Conservation (phyloP, 1,284 basidiomycete species). For the Entoloma clypeatum region DNA sequence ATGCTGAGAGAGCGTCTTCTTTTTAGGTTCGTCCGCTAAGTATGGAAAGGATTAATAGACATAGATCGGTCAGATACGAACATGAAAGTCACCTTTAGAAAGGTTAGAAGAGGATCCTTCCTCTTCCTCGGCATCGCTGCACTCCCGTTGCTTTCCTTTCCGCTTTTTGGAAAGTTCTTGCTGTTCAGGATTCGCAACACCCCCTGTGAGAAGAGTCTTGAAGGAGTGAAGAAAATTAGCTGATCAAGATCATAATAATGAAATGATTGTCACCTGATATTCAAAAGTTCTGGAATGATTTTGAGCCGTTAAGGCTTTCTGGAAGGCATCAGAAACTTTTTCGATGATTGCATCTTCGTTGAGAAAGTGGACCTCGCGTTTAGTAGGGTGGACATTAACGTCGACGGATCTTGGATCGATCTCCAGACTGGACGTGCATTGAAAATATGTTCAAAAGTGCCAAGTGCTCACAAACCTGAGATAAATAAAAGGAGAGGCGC, state of each 20-base stretch:
- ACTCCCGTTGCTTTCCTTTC: constrained; percentile 45
- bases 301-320: constrained; percentile 63
- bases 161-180: constrained; percentile 33
- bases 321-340: constrained; percentile 71
- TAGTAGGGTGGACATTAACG: constrained; percentile 98
- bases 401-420: constrained; percentile 90
- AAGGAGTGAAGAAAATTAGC: background rate
- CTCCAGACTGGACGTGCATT: constrained; percentile 51
- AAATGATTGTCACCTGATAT: constrained; percentile 64
- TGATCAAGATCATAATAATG: background rate
- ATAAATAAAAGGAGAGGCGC: constrained; percentile 88
- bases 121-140: constrained; percentile 29
- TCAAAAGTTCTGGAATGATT: constrained; percentile 72
- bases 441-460: background rate
- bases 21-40: constrained; percentile 27
- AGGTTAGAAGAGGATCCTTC: constrained; percentile 15
- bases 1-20: constrained; percentile 72
- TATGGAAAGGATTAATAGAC: background rate
- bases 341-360: constrained; percentile 90
- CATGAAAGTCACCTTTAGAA: constrained; percentile 11
- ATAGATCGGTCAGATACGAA: background rate
- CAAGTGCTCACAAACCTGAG: constrained; percentile 56
- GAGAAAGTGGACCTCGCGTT: constrained; percentile 94
- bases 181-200: constrained; percentile 34
- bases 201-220: constrained; percentile 63